These are phyloP conservation scores for Cercospora nicotianae DNA, from an alignment of 2,329 filamentous ascomycete species.

Conservation along the genomic window DNA sequence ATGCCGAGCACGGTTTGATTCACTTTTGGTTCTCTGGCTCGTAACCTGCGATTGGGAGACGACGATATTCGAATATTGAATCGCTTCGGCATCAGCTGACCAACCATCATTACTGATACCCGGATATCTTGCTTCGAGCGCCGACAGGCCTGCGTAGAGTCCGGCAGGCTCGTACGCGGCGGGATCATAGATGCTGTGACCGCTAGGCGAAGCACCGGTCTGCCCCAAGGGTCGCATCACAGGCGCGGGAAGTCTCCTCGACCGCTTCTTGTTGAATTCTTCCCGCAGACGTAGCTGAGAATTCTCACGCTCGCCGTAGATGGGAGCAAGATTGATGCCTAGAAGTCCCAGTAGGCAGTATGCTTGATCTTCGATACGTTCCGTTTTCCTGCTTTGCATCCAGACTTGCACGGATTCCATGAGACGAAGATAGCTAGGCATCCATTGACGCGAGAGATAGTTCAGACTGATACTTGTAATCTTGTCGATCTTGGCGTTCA, in stretches of 20 bases:
- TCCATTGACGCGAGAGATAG: conserved; percentile 11
- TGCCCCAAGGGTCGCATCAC: background rate
- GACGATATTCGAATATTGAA: background rate
- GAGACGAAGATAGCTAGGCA: conserved; percentile 8
- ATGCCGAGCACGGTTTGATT: background rate
- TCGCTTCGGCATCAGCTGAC: background rate
- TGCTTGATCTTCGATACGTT: conserved; percentile 22
- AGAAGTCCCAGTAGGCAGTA: conserved; percentile 25
- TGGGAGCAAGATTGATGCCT: conserved; percentile 10
- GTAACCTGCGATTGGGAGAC: background rate
- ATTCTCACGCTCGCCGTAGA: conserved; percentile 21
- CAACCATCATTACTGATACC: background rate
- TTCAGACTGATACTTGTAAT: conserved; percentile 17
- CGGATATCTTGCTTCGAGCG: background rate
- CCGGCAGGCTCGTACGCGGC: background rate
- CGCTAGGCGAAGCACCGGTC: background rate
- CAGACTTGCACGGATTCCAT: conserved; percentile 10
- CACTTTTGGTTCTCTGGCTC: background rate
- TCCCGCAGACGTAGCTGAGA: background rate
- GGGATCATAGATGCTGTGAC: background rate
- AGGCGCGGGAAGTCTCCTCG: background rate
- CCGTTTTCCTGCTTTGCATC: conserved; percentile 19
- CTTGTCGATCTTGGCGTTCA: conserved; percentile 1
- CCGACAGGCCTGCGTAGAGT: background rate
- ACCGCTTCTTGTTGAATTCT: background rate